A percentile compares a stretch with the other conserved stretches of the same genome.
Conservation (phyloP, 2,329 filamentous ascomycete genomes). For the Ampelomyces quisqualis region DNA sequence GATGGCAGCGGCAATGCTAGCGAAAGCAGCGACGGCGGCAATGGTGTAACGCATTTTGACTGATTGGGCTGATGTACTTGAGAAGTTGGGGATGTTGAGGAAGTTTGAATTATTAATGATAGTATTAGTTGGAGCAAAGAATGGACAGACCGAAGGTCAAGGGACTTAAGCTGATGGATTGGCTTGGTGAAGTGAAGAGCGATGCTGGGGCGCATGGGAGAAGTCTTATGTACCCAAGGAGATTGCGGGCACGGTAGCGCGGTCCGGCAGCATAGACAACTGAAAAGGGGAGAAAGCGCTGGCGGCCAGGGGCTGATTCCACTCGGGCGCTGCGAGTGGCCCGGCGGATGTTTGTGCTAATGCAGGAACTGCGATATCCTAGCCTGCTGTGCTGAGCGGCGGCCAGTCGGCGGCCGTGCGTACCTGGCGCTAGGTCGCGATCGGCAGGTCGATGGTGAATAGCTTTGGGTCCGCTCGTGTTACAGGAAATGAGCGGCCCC, state of each 20-base stretch:
- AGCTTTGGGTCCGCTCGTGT: slow-evolving; percentile 36
- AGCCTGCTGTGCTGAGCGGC: slow-evolving; percentile 21
- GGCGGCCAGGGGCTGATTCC: slow-evolving; percentile 28
- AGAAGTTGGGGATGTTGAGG: slow-evolving; percentile 20
- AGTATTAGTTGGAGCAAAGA: slow-evolving; percentile 46
- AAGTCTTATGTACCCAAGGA: slow-evolving; percentile 42
- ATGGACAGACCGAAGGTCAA: slow-evolving; percentile 46
- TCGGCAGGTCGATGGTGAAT: slow-evolving; percentile 30
- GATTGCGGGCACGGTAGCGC: slow-evolving; percentile 42
- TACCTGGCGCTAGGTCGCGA: slow-evolving; percentile 30
- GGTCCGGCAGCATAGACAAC: slow-evolving; percentile 36
- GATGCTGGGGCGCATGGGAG: slow-evolving; percentile 19
- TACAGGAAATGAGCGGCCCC: slow-evolving; percentile 32
- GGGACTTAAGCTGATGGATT: slow-evolving; percentile 42
- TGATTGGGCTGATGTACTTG: slow-evolving; percentile 35
- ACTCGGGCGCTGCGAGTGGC: slow-evolving; percentile 33
- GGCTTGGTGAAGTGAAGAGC: slow-evolving; percentile 39
- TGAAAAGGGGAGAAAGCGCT: slow-evolving; percentile 32
- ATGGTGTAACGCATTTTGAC: slow-evolving; percentile 45
- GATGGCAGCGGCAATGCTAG: slow-evolving; percentile 35
- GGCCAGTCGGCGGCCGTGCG: slow-evolving; percentile 29
- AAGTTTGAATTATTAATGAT: slow-evolving; percentile 43
- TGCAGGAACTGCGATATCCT: slow-evolving; percentile 40
- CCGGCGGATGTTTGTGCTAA: slow-evolving; percentile 33
- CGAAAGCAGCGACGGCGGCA: slow-evolving; percentile 36